Evolutionary conservation across 495 filamentous ascomycete genomes (phyloP), one percentile per base, ranked within the genome.

Genomic region (Tuber brumale): DNA sequence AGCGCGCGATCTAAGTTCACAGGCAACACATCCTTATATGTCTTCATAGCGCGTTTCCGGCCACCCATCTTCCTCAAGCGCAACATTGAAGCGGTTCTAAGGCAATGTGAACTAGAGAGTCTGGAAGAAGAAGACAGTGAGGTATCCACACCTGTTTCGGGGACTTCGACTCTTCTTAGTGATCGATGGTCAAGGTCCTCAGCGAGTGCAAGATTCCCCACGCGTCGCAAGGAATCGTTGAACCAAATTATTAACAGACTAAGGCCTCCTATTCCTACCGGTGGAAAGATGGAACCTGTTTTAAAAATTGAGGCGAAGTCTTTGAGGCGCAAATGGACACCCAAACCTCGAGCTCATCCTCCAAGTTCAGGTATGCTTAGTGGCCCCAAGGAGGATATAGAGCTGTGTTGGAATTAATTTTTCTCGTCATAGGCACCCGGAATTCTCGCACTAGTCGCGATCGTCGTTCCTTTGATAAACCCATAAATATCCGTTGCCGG

Each of bases 11-110:
- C 69, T 37, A 81, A 70, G 61, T 83, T 83, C 61, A 79, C 81
- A 16, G 81, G 81, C 19, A 83, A 83, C 41, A 71, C 75, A 51
- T 77, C 73, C 51, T 74, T 83, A 48, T 83, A 83, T 69, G 71
- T 75, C 18, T 76, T 77, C 69, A 69, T 61, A 42, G 76, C 82
- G 70, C 78, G 81, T 73, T 76, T 74, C 61, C 74, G 79, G 18
- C 72, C 74, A 31, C 71, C 61, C 35, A 66, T 81, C 69, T 82
- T 83, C 73, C 71, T 83, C 37, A 74, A 76, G 57, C 81, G 81
- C 27, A 83, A 83, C 39, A 39, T 83, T 57, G 76, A 79, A 73
- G 70, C 74, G 9, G 78, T 80, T 48, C 77, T 83, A 73, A 61
- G 72, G 69, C 72, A 81, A 69, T 78, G 80, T 18, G 73, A 81